Percentiles rank a stretch among this genome's conserved stretches.
phyloP scores from a whole-genome alignment of 2,329 filamentous ascomycete species.

The Nakataea oryzae region DNA sequence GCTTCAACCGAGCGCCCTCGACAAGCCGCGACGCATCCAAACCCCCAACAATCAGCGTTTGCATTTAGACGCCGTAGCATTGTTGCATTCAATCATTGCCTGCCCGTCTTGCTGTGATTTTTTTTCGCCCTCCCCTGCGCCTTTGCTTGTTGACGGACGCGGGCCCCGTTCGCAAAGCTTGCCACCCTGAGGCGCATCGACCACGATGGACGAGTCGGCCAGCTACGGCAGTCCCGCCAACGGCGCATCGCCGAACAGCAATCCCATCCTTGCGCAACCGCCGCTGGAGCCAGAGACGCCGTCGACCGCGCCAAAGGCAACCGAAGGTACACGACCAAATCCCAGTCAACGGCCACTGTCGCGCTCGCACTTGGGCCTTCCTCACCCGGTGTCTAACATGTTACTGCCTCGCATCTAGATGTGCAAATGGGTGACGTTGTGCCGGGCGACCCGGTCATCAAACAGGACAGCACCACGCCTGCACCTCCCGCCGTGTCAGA shows the following conservation, averaged over 20 bases:
- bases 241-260: conserved; percentile 44
- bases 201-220: conserved; percentile 47
- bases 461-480: conserved; percentile 51
- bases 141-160: neutral
- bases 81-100: neutral
- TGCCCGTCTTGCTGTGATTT: too few species aligned
- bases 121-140: too few species aligned
- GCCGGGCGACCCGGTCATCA: conserved; percentile 36
- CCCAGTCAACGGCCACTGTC: neutral
- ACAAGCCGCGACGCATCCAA: neutral
- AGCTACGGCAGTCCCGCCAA: conserved; percentile 48
- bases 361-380: neutral
- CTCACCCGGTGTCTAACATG: neutral
- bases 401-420: conserved; percentile 30
- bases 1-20: neutral
- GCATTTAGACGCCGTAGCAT: neutral
- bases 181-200: conserved; percentile 4
- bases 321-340: conserved; percentile 32
- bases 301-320: conserved; percentile 14
- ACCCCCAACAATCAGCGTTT: neutral
- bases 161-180: neutral
- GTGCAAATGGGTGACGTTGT: conserved; percentile 50
- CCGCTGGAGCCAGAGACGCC: conserved; percentile 34
- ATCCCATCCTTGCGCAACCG: conserved; percentile 45
- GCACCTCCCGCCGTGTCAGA: conserved; percentile 43